These are phyloP conservation scores for Trichosporon faecale DNA, from an alignment of 1,284 basidiomycete genomes.

Conservation along the genomic window DNA sequence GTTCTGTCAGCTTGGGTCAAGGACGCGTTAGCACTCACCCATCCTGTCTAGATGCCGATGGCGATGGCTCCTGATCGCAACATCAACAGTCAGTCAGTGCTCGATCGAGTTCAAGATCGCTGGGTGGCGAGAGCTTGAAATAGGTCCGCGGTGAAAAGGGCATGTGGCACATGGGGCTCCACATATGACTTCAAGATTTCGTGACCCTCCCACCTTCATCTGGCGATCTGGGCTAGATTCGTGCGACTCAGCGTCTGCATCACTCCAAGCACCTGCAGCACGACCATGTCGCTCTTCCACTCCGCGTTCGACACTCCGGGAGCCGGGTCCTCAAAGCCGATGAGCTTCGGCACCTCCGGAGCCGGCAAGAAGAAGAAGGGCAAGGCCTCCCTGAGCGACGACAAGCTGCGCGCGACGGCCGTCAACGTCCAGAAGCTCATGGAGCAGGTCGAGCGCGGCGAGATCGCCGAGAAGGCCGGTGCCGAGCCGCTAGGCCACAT, in stretches of 20 bases:
- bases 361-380: slow-evolving; percentile 61
- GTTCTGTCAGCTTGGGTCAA: slow-evolving; percentile 12
- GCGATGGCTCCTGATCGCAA: not conserved
- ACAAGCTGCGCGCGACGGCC: slow-evolving; percentile 53
- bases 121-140: slow-evolving; percentile 14
- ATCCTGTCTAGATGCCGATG: slow-evolving; percentile 12
- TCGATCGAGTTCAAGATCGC: not conserved
- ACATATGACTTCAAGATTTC: slow-evolving; percentile 14
- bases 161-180: slow-evolving; percentile 21
- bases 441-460: slow-evolving; percentile 57
- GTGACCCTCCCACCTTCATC: not conserved
- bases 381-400: slow-evolving; percentile 51
- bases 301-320: slow-evolving; percentile 40
- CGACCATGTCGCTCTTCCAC: slow-evolving; percentile 44
- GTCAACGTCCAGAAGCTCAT: slow-evolving; percentile 76
- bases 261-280: not conserved
- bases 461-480: slow-evolving; percentile 31
- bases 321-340: slow-evolving; percentile 22
- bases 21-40: slow-evolving; percentile 19
- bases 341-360: slow-evolving; percentile 10
- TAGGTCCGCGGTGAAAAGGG: slow-evolving; percentile 9
- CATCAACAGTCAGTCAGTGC: not conserved
- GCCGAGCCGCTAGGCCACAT: not conserved
- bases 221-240: not conserved
- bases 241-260: not conserved